These are phyloP conservation scores for Chlamydomonas schloesseri DNA, from an alignment of 139 green algal genomes.

Conservation along the genomic window DNA sequence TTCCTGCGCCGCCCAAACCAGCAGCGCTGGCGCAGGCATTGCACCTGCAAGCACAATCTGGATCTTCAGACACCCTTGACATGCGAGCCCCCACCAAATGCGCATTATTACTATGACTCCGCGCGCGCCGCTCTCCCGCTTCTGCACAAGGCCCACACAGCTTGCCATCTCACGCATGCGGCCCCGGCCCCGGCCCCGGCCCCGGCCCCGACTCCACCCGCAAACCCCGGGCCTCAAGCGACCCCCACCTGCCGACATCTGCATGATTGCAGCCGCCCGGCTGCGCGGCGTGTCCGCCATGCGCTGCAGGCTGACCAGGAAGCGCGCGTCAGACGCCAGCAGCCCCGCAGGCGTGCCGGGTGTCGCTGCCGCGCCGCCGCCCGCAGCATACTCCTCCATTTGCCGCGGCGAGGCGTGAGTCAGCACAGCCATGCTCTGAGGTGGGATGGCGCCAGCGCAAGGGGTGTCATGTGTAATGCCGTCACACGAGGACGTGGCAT, in stretches of 20 bases:
- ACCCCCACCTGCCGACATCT: slow-evolving; percentile 24
- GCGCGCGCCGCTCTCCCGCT: too few relatives aligned
- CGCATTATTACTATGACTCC: too few relatives aligned
- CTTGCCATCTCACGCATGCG: too few relatives aligned
- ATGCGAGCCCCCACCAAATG: too few relatives aligned
- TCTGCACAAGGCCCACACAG: too few relatives aligned
- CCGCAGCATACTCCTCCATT: not conserved
- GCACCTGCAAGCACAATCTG: not conserved
- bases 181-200: too few relatives aligned
- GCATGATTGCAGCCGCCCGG: not conserved
- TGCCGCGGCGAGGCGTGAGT: not conserved
- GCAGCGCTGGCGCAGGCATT: slow-evolving; percentile 7
- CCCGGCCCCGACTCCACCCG: too few relatives aligned
- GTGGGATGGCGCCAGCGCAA: too few relatives aligned
- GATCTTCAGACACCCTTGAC: too few relatives aligned
- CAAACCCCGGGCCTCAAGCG: not conserved
- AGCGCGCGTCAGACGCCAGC: not conserved
- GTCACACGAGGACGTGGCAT: too few relatives aligned
- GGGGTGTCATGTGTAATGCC: too few relatives aligned
- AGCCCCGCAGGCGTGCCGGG: not conserved
- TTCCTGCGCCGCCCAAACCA: slow-evolving; percentile 13
- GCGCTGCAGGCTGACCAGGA: slow-evolving; percentile 17
- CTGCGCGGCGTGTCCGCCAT: not conserved
- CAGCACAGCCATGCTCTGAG: slow-evolving; percentile 32
- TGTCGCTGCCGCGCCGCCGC: too few relatives aligned